Base-by-base conservation (phyloP, 495 filamentous ascomycete genomes). In the Penicillium verhagenii region DNA sequence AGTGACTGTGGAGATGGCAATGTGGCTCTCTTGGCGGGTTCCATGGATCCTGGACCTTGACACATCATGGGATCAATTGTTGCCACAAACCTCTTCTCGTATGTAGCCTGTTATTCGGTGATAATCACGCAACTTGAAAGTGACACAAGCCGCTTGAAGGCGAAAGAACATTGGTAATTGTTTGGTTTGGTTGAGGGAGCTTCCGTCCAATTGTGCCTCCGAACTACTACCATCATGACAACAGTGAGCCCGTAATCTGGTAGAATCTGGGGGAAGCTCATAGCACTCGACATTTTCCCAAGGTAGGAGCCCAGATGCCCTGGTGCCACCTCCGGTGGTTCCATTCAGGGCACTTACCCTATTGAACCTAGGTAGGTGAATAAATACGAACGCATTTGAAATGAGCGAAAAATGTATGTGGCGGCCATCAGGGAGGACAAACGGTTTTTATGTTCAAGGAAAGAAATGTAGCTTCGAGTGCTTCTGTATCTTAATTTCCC, bases 71-170 rank as follows among this genome's bases (percentile, higher is more conserved):
- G 31, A 13, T 26, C 37, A 13, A n/a, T 40, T 13, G 28, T 54
- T 33, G 52, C 52, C 52, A 54, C 52, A 47, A 25, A 53, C 35
- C 35, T 51, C 50, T n/a, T 43, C 25, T 20, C 33, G 13, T 24
- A 4, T 23, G 13, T n/a, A 16, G 23, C 8, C 35, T 31, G 1
- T 14, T 4, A 23, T 44, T 52, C 20, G 26, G 38, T 9, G 20
- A 43, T 33, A 28, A 47, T 29, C 40, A 37, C 47, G 29, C 47
- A 49, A 37, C 26, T 37, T 49, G 29, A 18, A 14, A 16, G 20
- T 9, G 11, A 14, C 24, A 13, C 37, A 19, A n/a, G 13, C 37
- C n/a, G n/a, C 6, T 25, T 21, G 6, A 23, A 26, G 42, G 42
- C 42, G 42, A 45, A 26, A 26, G 4, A 9, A 45, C 18, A 11